Base-by-base conservation (phyloP, 495 filamentous ascomycete species). In the Neurospora sublineolata region DNA sequence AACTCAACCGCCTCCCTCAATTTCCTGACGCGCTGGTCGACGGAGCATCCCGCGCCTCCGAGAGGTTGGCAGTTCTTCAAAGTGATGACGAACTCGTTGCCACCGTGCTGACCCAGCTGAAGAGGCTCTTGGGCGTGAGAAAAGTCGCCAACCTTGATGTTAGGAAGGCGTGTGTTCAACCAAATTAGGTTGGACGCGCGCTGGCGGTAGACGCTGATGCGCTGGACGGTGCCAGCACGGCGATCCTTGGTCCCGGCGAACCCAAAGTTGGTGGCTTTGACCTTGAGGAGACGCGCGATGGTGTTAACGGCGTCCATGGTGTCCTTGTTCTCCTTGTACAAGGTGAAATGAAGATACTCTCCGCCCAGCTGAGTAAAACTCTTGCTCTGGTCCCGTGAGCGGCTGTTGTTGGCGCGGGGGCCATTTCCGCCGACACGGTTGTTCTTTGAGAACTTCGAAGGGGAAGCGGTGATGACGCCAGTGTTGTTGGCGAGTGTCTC, bases 301-400 rank as follows among this genome's bases (percentile, higher is more conserved):
- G 89, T 90, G 9, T 86, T 88, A 37, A 96, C 84, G 0, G 92
- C 90, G 73, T 99, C 94, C 93, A 97, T 97, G 2, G 96, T 99
- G 76, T 99, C 96, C 75, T 93, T 93, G 80, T 99, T 99, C 81
- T 98, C 95, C 82, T 99, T 99, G 84, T 94, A 95, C 44, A 99
- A 87, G 0, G 93, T 92, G 77, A 98, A 96, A 79, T 99, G 95
- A 9, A 97, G 85, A 77, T 93, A 94, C 10, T 91, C 88, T 1
- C 92, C 93, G 20, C 90, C 91, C 12, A 89, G 84, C 71, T 79
- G 73, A 39, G 41, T 39, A 16, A 73, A 79, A 33, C 77, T 79
- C 52, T 74, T 73, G 46, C 37, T 60, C 11, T 73, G 71, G 20
- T 74, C 70, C 23, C 76, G 76, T 16, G 79, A 37, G 23, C 79